Evolutionary conservation across 2,329 filamentous ascomycete species (phyloP).

Genomic region (Aspergillus sp.): DNA sequence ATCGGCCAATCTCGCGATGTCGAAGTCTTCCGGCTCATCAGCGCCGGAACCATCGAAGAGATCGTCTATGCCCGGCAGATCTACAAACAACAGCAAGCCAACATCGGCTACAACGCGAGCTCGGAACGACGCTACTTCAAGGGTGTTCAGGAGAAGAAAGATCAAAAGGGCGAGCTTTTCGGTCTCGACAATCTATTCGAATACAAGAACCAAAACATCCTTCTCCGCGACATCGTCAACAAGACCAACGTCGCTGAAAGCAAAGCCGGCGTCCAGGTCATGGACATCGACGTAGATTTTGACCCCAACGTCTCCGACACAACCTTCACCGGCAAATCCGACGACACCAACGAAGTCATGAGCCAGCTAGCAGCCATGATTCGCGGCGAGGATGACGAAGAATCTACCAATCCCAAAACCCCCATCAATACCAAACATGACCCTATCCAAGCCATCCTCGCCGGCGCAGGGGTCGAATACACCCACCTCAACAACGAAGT

Average conservation of each 20-base stretch:
- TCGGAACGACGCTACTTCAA: conserved; percentile 93
- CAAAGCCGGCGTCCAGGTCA: conserved; percentile 76
- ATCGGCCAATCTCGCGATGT: conserved; percentile 93
- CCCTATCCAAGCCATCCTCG: conserved; percentile 83
- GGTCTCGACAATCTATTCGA: conserved; percentile 84
- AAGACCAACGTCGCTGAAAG: conserved; percentile 97
- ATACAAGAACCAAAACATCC: conserved; percentile 74
- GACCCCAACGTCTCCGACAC: conserved; percentile 55
- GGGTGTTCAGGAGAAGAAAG: conserved; percentile 81
- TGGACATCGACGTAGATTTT: conserved; percentile 69
- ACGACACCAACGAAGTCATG: conserved; percentile 62
- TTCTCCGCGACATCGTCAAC: conserved; percentile 94
- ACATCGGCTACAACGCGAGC: conserved; percentile 93
- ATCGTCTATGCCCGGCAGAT: conserved; percentile 96
- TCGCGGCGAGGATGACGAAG: conserved; percentile 43
- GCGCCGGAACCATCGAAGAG: conserved; percentile 90
- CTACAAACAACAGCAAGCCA: conserved; percentile 98
- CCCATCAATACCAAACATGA: conserved; percentile 57
- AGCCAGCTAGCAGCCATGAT: conserved; percentile 70
- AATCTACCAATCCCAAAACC: conserved; percentile 26
- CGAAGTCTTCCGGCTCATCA: conserved; percentile 90
- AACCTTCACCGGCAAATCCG: conserved; percentile 17
- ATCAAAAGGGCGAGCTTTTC: conserved; percentile 90
- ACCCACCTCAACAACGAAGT: conserved; percentile 97
- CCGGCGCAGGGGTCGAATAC: conserved; percentile 86